Percentiles rank a stretch among this genome's conserved stretches.
phyloP scores from a whole-genome alignment of 371 early-diverging fungal species.

The Lichtheimia hyalospora region DNA sequence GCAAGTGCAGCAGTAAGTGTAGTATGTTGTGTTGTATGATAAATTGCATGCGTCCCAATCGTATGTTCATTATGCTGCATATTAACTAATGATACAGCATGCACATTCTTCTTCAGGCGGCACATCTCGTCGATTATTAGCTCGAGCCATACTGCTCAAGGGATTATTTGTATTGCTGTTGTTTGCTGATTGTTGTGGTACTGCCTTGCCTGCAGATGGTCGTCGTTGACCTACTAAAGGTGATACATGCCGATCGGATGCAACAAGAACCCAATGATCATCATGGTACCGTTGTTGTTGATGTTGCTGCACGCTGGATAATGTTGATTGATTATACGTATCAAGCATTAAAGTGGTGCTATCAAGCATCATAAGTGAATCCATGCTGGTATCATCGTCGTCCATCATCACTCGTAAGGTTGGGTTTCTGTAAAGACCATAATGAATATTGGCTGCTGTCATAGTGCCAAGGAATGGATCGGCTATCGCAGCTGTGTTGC shows the following conservation, averaged over 20 bases:
- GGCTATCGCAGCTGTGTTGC: constrained; percentile 14
- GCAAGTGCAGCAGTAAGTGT: too few species aligned
- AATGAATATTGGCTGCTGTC: constrained; percentile 27
- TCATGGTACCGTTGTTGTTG: not conserved
- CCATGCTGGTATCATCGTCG: not conserved
- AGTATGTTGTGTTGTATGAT: too few species aligned
- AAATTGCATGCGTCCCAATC: too few species aligned
- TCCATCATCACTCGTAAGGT: constrained; percentile 1
- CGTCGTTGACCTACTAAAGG: too few species aligned
- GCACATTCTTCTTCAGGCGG: constrained; percentile 5
- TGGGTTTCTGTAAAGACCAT: constrained; percentile 27
- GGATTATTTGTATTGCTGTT: too few species aligned
- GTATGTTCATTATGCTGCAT: not conserved
- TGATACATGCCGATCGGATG: too few species aligned
- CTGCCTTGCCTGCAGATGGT: too few species aligned
- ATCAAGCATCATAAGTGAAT: not conserved
- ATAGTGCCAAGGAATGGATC: constrained; percentile 24
- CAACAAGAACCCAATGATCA: too few species aligned
- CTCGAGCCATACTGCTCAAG: not conserved
- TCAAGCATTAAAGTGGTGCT: not conserved
- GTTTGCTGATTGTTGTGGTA: too few species aligned
- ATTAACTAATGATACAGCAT: constrained; percentile 9
- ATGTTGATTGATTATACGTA: not conserved
- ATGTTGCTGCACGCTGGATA: not conserved
- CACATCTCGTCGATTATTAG: not conserved